Conservation (phyloP, 2,329 filamentous ascomycete genomes). For the Xylaria sp. region DNA sequence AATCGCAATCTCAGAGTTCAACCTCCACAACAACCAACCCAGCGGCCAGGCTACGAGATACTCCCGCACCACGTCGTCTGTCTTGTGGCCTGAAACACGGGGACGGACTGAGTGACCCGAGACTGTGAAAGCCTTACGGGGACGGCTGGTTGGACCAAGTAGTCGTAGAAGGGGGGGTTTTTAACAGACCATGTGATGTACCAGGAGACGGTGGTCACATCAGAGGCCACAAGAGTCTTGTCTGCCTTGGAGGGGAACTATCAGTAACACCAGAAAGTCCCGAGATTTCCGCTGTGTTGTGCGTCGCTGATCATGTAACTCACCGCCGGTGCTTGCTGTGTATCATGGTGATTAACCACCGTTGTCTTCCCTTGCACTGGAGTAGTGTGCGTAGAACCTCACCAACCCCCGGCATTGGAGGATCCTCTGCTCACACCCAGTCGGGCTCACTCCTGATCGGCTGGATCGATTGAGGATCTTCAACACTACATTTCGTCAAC, state of each 20-base stretch:
- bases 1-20: not conserved
- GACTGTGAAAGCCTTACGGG: constrained; percentile 7
- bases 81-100: constrained; percentile 24
- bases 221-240: not conserved
- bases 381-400: not conserved
- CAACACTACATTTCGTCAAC: constrained; percentile 15
- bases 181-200: not conserved
- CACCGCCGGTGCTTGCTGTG: not conserved
- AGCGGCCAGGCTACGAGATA: constrained; percentile 10
- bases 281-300: constrained; percentile 1
- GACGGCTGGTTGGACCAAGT: constrained; percentile 2
- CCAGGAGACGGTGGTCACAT: not conserved
- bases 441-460: constrained; percentile 19
- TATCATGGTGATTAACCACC: constrained; percentile 13
- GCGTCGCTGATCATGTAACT: constrained; percentile 4
- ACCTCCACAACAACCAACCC: not conserved
- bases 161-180: not conserved
- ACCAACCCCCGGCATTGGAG: constrained; percentile 10
- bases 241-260: not conserved
- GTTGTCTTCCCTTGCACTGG: not conserved
- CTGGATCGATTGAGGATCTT: constrained; percentile 16
- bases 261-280: not conserved
- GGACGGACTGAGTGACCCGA: constrained; percentile 16
- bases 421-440: constrained; percentile 8
- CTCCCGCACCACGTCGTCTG: not conserved